These are phyloP conservation scores for Oryza longistaminata DNA, from an alignment of 176 grass and related monocot genomes.

Conservation along the genomic window DNA sequence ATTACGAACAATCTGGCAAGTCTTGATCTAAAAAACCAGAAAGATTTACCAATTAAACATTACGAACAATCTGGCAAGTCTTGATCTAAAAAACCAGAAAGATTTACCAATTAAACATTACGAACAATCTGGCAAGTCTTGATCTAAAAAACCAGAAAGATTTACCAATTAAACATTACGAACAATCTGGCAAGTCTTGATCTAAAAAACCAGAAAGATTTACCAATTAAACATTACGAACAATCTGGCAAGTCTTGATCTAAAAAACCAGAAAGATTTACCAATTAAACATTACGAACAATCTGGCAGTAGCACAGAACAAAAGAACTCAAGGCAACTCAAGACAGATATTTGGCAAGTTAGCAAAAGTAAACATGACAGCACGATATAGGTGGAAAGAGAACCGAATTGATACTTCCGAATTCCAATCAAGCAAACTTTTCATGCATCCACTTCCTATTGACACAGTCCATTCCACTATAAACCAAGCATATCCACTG, in stretches of 20 bases:
- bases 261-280: conserved; percentile 22
- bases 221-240: too few relatives aligned
- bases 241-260: conserved; percentile 58
- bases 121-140: too few relatives aligned
- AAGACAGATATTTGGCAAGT: background rate
- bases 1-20: too few relatives aligned
- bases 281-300: too few relatives aligned
- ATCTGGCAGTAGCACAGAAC: background rate
- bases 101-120: too few relatives aligned
- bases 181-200: too few relatives aligned
- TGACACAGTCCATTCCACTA: too few relatives aligned
- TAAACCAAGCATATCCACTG: too few relatives aligned
- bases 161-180: too few relatives aligned
- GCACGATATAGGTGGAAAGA: background rate
- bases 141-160: conserved; percentile 37
- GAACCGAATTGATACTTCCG: background rate
- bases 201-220: conserved; percentile 31
- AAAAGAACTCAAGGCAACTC: background rate
- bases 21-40: conserved; percentile 44
- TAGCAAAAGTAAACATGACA: background rate
- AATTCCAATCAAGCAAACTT: background rate
- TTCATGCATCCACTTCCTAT: background rate
- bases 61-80: too few relatives aligned
- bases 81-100: conserved; percentile 43
- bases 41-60: too few relatives aligned